Evolutionary conservation across 768 basidiomycete genomes (phyloP).

Genomic region (Hebeloma cylindrosporum): DNA sequence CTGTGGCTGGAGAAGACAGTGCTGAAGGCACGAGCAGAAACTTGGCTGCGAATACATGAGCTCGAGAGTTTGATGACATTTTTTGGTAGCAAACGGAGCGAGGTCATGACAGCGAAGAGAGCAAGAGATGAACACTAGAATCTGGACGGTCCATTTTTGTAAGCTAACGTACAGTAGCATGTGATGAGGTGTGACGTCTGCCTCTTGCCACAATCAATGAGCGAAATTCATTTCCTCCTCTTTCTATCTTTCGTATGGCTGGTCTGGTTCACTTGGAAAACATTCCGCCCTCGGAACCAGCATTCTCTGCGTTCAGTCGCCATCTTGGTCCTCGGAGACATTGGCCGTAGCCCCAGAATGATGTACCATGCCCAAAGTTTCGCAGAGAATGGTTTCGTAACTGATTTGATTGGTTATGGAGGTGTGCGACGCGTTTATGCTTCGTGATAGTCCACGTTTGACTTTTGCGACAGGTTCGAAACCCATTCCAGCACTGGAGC

Average conservation of each 20-base stretch:
- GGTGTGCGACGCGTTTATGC: conserved; percentile 48
- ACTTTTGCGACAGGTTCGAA: conserved; percentile 58
- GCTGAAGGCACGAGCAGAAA: conserved; percentile 14
- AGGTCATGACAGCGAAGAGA: no score
- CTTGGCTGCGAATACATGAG: conserved; percentile 13
- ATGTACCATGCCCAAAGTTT: conserved; percentile 98
- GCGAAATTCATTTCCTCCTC: conserved; percentile 21
- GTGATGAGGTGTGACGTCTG: no score
- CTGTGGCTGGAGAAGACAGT: conserved; percentile 6
- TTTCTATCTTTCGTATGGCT: conserved; percentile 17
- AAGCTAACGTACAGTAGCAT: no score
- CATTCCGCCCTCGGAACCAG: conserved; percentile 36
- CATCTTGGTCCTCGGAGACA: conserved; percentile 91
- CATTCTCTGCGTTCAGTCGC: conserved; percentile 69
- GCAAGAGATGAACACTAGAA: no score
- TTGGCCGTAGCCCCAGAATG: conserved; percentile 95
- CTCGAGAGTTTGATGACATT: conserved; percentile 11
- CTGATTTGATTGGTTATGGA: conserved; percentile 81
- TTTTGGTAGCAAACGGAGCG: conserved; percentile 21
- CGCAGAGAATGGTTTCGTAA: conserved; percentile 73
- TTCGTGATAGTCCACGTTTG: not conserved
- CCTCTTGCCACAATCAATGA: no score
- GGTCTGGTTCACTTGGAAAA: conserved; percentile 32
- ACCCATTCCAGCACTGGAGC: conserved; percentile 71
- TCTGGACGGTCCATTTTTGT: no score